Conservation (phyloP, 2,329 filamentous ascomycete genomes). For the Blastomyces parvus region DNA sequence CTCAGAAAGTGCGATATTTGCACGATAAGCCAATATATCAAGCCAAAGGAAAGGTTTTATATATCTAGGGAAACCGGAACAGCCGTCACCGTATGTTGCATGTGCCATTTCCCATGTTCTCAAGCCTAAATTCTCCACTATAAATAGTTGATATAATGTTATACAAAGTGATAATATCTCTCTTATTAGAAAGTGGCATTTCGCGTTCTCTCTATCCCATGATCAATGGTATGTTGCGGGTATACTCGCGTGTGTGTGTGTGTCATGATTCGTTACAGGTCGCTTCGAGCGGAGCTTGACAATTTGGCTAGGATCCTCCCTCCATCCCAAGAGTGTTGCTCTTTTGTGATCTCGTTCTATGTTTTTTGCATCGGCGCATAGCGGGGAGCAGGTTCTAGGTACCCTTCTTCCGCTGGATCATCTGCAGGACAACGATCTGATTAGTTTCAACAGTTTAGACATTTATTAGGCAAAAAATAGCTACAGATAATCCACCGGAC, state of each 20-base stretch:
- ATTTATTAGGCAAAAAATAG: not conserved
- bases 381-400: not conserved
- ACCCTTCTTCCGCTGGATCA: slow-evolving; percentile 5
- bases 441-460: not conserved
- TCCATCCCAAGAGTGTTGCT: not conserved
- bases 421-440: not conserved
- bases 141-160: not conserved
- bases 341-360: not conserved
- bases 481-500: not conserved
- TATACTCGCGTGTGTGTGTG: not conserved
- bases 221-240: not conserved
- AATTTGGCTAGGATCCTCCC: not conserved
- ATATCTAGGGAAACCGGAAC: not conserved
- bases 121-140: not conserved
- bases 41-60: not conserved
- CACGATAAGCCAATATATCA: not conserved
- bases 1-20: not conserved
- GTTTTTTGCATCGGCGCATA: not conserved
- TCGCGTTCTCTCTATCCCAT: not conserved
- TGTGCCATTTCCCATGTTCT: not conserved
- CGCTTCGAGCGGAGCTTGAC: not conserved
- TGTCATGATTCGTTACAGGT: not conserved
- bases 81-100: not conserved
- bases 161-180: not conserved
- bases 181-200: not conserved